Base-by-base conservation (phyloP, 1,284 basidiomycete species). In the Neonothopanus nambi region DNA sequence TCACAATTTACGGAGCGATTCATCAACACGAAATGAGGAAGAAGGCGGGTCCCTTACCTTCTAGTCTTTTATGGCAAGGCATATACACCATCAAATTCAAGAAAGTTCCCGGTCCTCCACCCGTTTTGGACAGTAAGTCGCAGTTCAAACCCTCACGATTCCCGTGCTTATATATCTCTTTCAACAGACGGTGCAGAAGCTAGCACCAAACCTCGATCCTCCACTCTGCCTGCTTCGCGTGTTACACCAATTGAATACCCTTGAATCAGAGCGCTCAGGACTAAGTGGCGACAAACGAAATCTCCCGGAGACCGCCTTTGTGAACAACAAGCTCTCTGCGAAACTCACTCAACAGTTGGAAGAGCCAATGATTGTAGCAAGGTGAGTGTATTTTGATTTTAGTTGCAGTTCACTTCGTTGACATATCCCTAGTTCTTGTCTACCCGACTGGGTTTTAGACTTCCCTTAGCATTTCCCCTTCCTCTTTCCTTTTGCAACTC, bases 321-420 rank as follows among this genome's bases (percentile, higher is more conserved):
- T 99, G 61, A 99, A 99, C 70, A 98, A 98, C 76, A 98, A 99
- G 73, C 76, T 99, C 42, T 95, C 95, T 1, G 97, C 97, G 20
- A 99, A 99, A 71, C 81, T 99, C 35, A 95, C 94, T n/a, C 84
- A 97, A 37, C 97, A 99, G 68, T 72, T 99, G 35, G 96, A 99
- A 63, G 97, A 99, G 69, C 93, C 94, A 0, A 97, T 99, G 93
- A 96, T 99, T 59, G 91, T 99, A 37, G 97, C 96, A 1, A 96
- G 91, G 91, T 91, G 62, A 57, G 75, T 60, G 49, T 24, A 20
- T 3, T 56, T 43, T 52, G 1, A 15, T 39, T 36, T 21, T 49
- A 38, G 39, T 54, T 20, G 33, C 15, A 54, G 21, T 41, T 44
- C 17, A 20, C 30, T 8, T 55, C 45, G 38, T 45, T 24, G 17